Conservation (phyloP, 208 protist species). For the Leishmania tarentolae region DNA sequence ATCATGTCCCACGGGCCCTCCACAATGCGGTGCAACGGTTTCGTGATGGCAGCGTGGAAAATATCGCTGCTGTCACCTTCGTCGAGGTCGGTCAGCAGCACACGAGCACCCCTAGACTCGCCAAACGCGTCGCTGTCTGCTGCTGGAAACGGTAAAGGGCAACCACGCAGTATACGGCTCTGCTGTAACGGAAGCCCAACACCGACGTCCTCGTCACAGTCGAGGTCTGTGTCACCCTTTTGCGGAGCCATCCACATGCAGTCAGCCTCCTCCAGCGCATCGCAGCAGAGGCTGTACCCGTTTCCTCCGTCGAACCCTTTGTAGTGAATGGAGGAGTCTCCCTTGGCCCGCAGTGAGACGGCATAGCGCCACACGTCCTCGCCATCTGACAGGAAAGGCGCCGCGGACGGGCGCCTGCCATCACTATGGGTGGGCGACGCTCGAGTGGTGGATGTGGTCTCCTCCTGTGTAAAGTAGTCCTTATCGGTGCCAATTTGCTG, state of each 20-base stretch:
- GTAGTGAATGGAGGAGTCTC: constrained; percentile 56
- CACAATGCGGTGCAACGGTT: constrained; percentile 63
- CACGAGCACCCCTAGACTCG: constrained; percentile 3
- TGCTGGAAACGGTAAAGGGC: constrained; percentile 29
- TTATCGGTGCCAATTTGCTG: constrained; percentile 22
- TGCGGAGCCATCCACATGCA: constrained; percentile 45
- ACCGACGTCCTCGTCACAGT: constrained; percentile 16
- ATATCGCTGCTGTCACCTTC: constrained; percentile 1
- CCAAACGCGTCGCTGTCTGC: not conserved
- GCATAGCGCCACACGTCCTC: constrained; percentile 64
- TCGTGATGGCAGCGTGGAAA: constrained; percentile 48
- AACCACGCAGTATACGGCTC: constrained; percentile 22
- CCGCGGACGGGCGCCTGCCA: not conserved
- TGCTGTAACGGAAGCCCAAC: not conserved
- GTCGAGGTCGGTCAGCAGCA: constrained; percentile 26
- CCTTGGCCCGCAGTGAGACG: constrained; percentile 38
- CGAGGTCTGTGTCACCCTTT: constrained; percentile 26
- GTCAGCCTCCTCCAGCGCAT: constrained; percentile 32
- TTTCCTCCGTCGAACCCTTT: constrained; percentile 70
- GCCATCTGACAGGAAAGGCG: constrained; percentile 21
- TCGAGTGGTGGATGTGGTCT: not conserved
- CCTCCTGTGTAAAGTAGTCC: constrained; percentile 20
- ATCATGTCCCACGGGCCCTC: constrained; percentile 56
- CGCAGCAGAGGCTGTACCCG: constrained; percentile 87
- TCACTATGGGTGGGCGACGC: not conserved